Percentiles rank a stretch among this genome's conserved stretches.
Conservation (phyloP, 164 flowering plant species). For the Stephania yunnanensis region DNA sequence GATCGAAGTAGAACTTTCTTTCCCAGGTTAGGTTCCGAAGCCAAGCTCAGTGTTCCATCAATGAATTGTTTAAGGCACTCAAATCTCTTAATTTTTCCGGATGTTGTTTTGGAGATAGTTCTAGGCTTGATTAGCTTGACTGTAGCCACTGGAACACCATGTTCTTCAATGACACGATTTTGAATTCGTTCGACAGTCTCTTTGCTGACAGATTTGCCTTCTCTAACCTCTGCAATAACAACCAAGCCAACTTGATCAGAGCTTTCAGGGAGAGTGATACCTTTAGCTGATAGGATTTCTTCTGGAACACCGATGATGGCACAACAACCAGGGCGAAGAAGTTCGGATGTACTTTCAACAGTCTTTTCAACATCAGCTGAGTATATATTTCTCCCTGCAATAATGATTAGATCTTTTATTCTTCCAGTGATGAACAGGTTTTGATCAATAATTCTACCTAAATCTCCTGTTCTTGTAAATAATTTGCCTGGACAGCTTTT, state of each 20-base stretch:
- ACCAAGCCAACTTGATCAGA: conserved; percentile 76
- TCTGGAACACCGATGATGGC: conserved; percentile 82
- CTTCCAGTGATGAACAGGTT: conserved; percentile 79
- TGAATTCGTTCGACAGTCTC: conserved; percentile 49
- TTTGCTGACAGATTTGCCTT: conserved; percentile 43
- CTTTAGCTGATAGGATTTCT: conserved; percentile 50
- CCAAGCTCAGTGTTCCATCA: conserved; percentile 48
- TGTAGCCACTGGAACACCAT: conserved; percentile 54
- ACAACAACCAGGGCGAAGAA: conserved; percentile 72
- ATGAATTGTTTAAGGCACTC: conserved; percentile 70
- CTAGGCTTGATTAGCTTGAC: conserved; percentile 61
- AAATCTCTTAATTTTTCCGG: conserved; percentile 74
- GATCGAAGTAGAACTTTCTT: conserved; percentile 37
- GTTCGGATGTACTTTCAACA: conserved; percentile 59
- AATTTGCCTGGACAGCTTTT: conserved; percentile 33
- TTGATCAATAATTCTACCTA: conserved; percentile 56
- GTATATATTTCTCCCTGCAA: conserved; percentile 73
- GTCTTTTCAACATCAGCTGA: conserved; percentile 79
- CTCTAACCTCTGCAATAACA: conserved; percentile 71
- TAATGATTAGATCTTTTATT: conserved; percentile 76
- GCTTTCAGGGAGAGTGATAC: conserved; percentile 48
- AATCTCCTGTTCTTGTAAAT: conserved; percentile 65
- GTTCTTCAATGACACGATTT: conserved; percentile 63
- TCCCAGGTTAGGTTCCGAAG: conserved; percentile 25
- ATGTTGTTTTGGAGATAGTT: conserved; percentile 71